A percentile compares a stretch with the other conserved stretches of the same genome.
Conservation (phyloP, 192 early-diverging fungal genomes). For the Entophlyctis luteolus region DNA sequence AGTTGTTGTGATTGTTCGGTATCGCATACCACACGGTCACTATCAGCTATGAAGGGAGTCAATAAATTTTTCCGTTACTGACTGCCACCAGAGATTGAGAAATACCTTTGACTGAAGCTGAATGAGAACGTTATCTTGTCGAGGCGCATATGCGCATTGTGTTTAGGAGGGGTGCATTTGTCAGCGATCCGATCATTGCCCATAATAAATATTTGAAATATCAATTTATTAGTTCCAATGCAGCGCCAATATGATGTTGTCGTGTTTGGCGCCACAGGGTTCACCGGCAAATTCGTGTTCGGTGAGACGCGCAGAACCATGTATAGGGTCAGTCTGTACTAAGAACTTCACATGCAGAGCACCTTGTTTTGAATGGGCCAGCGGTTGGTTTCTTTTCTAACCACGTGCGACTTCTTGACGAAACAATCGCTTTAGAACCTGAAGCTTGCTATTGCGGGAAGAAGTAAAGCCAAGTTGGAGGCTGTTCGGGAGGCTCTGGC, state of each 20-base stretch:
- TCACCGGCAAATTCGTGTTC: conserved; percentile 70
- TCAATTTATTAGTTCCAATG: too few relatives aligned
- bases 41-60: too few relatives aligned
- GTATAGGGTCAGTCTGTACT: conserved; percentile 26
- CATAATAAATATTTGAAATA: too few relatives aligned
- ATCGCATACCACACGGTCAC: too few relatives aligned
- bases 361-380: not conserved
- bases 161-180: too few relatives aligned
- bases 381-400: not conserved
- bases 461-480: conserved; percentile 64
- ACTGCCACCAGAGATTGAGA: too few relatives aligned
- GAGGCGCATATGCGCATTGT: too few relatives aligned
- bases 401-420: not conserved
- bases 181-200: too few relatives aligned
- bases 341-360: not conserved
- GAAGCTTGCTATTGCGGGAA: conserved; percentile 76
- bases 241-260: conserved; percentile 7
- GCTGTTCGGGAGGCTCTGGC: conserved; percentile 50
- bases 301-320: conserved; percentile 57
- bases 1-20: not conserved
- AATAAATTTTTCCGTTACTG: too few relatives aligned
- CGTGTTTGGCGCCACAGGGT: conserved; percentile 71
- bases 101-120: too few relatives aligned
- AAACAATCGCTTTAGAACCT: conserved; percentile 37
- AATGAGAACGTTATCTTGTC: too few relatives aligned